Evolutionary conservation across 176 grass and related monocot genomes (phyloP).

Genomic region (Oropetium thomaeum): DNA sequence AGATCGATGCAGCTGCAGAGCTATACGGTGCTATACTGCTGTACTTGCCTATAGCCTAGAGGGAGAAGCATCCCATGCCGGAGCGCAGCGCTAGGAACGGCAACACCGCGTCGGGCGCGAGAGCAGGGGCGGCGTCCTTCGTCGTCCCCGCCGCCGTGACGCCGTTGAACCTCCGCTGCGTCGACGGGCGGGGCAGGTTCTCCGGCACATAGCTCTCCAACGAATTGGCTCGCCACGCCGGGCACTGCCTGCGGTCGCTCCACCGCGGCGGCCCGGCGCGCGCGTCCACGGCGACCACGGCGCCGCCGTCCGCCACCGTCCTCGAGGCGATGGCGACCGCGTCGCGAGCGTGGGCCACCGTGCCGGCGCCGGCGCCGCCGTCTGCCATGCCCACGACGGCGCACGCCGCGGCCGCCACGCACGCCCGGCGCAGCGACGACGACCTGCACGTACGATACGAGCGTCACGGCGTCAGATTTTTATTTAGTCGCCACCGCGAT

Average conservation of each 20-base stretch:
- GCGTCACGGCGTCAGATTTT: background rate
- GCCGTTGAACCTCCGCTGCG: conserved; percentile 46
- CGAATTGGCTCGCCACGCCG: conserved; percentile 70
- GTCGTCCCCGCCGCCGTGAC: conserved; percentile 9
- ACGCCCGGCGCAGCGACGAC: conserved; percentile 42
- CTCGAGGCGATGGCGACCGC: background rate
- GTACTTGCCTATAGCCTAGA: conserved; percentile 23
- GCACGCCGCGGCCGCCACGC: conserved; percentile 52
- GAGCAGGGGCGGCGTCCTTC: conserved; percentile 1
- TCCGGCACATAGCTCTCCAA: conserved; percentile 89
- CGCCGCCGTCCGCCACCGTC: background rate
- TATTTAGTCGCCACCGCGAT: too few species aligned
- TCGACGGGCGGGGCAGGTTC: conserved; percentile 73
- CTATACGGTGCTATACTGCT: too few species aligned
- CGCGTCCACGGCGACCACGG: background rate
- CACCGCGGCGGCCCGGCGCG: conserved; percentile 44
- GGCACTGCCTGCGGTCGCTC: conserved; percentile 84
- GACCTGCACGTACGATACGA: conserved; percentile 13
- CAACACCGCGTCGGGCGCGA: background rate
- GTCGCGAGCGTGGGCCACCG: background rate
- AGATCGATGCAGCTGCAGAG: background rate
- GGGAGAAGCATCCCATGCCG: conserved; percentile 61
- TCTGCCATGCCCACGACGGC: conserved; percentile 44
- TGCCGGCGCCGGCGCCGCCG: conserved; percentile 1
- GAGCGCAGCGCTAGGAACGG: conserved; percentile 29